Conservation (phyloP, 2,329 filamentous ascomycete species). For the Sporothrix phasma region DNA sequence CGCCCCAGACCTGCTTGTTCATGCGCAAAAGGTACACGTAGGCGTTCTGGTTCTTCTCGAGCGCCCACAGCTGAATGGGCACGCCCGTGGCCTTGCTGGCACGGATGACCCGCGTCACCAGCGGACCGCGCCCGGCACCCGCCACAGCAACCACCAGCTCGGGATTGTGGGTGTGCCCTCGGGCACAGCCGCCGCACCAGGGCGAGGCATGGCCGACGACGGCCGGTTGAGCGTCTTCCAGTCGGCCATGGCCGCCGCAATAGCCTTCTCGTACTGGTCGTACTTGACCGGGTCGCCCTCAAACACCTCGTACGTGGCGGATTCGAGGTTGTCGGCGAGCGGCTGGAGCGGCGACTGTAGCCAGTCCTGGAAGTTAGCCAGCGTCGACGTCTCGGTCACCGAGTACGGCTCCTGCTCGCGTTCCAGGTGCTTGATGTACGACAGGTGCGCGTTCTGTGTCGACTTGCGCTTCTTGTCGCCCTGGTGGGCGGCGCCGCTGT, state of each 20-base stretch:
- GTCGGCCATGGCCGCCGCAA: slow-evolving; percentile 69
- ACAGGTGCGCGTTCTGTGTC: slow-evolving; percentile 41
- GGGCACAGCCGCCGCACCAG: slow-evolving; percentile 33
- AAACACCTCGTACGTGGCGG: slow-evolving; percentile 95
- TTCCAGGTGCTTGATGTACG: slow-evolving; percentile 78
- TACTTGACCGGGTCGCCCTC: slow-evolving; percentile 98
- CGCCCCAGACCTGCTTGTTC: slow-evolving; percentile 72
- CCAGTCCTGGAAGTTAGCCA: slow-evolving; percentile 73
- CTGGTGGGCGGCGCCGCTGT: slow-evolving; percentile 31
- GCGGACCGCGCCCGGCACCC: slow-evolving; percentile 81
- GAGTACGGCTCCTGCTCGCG: slow-evolving; percentile 60
- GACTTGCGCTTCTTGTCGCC: slow-evolving; percentile 38
- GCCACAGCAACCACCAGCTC: slow-evolving; percentile 77
- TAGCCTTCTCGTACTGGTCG: slow-evolving; percentile 83
- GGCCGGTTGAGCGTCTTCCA: slow-evolving; percentile 65
- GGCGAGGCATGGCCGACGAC: slow-evolving; percentile 54
- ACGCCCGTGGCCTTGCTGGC: slow-evolving; percentile 71
- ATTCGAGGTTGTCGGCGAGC: slow-evolving; percentile 90
- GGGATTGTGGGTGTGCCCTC: slow-evolving; percentile 15
- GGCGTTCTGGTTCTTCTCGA: slow-evolving; percentile 98
- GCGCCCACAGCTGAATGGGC: slow-evolving; percentile 74
- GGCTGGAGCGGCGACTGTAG: slow-evolving; percentile 91
- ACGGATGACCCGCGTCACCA: slow-evolving; percentile 76
- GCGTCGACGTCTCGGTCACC: slow-evolving; percentile 39
- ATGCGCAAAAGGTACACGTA: slow-evolving; percentile 86